A percentile compares a stretch with the other conserved stretches of the same genome.
These are phyloP conservation scores for Citrullus colocynthis DNA, from an alignment of 306 rosid species.

Conservation along the genomic window DNA sequence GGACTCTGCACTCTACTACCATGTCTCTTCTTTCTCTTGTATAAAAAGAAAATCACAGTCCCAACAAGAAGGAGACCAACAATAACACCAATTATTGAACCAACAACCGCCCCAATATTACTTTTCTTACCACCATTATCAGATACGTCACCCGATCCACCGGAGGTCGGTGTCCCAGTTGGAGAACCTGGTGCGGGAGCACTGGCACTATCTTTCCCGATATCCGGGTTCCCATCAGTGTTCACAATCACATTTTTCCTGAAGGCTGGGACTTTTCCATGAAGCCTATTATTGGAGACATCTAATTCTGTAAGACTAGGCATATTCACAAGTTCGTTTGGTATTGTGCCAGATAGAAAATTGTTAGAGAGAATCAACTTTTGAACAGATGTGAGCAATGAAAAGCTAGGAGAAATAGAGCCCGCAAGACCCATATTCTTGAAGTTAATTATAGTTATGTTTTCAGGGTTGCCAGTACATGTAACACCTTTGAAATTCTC, in stretches of 20 bases:
- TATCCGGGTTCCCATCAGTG: conserved; percentile 37
- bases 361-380: conserved; percentile 39
- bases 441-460: conserved; percentile 42
- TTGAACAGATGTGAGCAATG: conserved; percentile 23
- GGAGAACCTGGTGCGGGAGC: not conserved
- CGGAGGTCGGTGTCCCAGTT: not conserved
- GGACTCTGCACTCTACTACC: conserved; percentile 17
- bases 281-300: conserved; percentile 41
- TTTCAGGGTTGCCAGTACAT: conserved; percentile 15
- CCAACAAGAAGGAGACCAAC: conserved; percentile 17
- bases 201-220: conserved; percentile 36
- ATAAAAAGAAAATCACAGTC: conserved; percentile 9
- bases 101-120: conserved; percentile 12
- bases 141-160: not conserved
- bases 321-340: conserved; percentile 39
- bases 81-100: conserved; percentile 21
- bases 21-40: conserved; percentile 10
- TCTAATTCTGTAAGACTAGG: conserved; percentile 33
- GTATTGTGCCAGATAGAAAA: conserved; percentile 39
- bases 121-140: conserved; percentile 7
- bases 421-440: conserved; percentile 44
- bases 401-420: conserved; percentile 46
- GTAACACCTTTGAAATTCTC: conserved; percentile 36
- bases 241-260: conserved; percentile 22
- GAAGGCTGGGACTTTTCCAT: conserved; percentile 46